Percentiles rank a stretch among this genome's conserved stretches.
Conservation (phyloP, 2,329 filamentous ascomycete species). For the Colletotrichum tofieldiae region DNA sequence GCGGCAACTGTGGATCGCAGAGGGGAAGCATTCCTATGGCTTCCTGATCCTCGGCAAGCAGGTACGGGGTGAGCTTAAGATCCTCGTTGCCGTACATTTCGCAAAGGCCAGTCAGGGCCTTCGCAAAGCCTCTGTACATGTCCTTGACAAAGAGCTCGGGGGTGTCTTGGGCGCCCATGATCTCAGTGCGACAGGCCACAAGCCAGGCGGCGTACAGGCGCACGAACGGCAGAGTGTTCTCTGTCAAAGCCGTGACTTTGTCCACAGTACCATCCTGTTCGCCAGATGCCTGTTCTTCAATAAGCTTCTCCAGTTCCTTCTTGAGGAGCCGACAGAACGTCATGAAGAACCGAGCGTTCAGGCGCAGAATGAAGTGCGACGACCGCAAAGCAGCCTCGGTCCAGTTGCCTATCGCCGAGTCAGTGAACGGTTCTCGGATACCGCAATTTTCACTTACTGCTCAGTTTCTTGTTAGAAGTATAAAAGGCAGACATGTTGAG, state of each 20-base stretch:
- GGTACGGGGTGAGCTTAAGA: conserved; percentile 61
- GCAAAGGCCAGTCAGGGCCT: conserved; percentile 65
- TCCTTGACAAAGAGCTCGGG: conserved; percentile 62
- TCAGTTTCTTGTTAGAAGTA: conserved; percentile 74
- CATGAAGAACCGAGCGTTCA: conserved; percentile 85
- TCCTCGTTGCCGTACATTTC: conserved; percentile 59
- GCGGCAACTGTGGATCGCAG: conserved; percentile 55
- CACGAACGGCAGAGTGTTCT: conserved; percentile 65
- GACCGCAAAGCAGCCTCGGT: conserved; percentile 62
- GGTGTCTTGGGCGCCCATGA: conserved; percentile 62
- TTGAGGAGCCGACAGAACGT: conserved; percentile 79
- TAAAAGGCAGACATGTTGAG: conserved; percentile 90
- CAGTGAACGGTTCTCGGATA: not conserved
- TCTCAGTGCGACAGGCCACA: conserved; percentile 61
- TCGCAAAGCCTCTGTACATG: conserved; percentile 63
- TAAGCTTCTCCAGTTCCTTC: conserved; percentile 74
- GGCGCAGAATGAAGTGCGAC: conserved; percentile 78
- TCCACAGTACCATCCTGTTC: conserved; percentile 46
- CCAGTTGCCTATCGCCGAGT: conserved; percentile 60
- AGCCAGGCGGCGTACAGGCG: conserved; percentile 71
- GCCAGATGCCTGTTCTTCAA: conserved; percentile 54
- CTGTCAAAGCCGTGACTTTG: conserved; percentile 55
- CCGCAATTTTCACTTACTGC: conserved; percentile 52
- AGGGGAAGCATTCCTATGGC: conserved; percentile 62
- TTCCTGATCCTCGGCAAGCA: conserved; percentile 67